phyloP scores from a whole-genome alignment of 2,329 filamentous ascomycete species.

The Calonectria hawksworthii region DNA sequence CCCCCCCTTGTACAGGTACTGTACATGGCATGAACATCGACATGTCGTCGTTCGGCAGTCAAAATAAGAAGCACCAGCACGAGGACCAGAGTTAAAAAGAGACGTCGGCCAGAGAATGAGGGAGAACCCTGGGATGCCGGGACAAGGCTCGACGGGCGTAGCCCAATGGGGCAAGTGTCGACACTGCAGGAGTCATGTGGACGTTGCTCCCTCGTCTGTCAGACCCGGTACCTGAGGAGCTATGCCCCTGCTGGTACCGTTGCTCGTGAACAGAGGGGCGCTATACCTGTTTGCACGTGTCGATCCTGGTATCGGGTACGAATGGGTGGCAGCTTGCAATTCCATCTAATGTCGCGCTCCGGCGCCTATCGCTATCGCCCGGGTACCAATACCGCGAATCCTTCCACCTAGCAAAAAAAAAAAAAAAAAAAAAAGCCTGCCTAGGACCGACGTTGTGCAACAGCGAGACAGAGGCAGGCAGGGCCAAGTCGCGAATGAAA shows the following conservation, averaged over 20 bases:
- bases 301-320: constrained; percentile 16
- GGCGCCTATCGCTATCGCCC: constrained; percentile 12
- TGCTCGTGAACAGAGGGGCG: not conserved
- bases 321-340: not conserved
- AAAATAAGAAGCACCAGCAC: constrained; percentile 11
- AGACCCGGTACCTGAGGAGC: constrained; percentile 14
- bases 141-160: not conserved
- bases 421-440: no score
- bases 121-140: constrained; percentile 19
- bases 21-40: constrained; percentile 10
- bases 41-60: constrained; percentile 11
- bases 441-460: not conserved
- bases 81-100: constrained; percentile 13
- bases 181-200: constrained; percentile 42
- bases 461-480: not conserved
- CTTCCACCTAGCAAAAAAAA: not conserved
- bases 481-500: not conserved
- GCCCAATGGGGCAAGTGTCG: constrained; percentile 40
- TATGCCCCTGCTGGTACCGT: constrained; percentile 1
- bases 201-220: not conserved
- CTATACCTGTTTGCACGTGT: constrained; percentile 10
- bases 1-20: not conserved
- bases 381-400: constrained; percentile 13
- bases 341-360: not conserved
- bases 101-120: constrained; percentile 1